Evolutionary conservation across 192 early-diverging fungal species (phyloP).

Genomic region (Dissophora ornata): DNA sequence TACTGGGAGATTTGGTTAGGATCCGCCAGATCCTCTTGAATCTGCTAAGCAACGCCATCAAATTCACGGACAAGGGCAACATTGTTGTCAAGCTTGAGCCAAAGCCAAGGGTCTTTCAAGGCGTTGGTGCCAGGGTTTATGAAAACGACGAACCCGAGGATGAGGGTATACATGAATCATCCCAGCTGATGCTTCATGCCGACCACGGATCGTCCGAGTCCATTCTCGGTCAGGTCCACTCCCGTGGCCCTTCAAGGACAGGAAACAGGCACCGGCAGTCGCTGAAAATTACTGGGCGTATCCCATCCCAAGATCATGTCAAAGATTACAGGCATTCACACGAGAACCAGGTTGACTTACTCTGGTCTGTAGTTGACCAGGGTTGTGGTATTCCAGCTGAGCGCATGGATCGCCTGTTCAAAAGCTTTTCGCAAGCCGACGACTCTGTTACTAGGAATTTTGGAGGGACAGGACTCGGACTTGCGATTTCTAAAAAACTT

Average conservation of each 20-base stretch:
- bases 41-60: conserved; percentile 67
- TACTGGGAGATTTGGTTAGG: conserved; percentile 63
- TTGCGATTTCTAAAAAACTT: conserved; percentile 55
- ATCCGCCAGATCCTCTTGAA: conserved; percentile 67
- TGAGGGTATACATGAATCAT: conserved; percentile 14
- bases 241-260: not conserved
- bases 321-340: not conserved
- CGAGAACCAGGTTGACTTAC: conserved; percentile 26
- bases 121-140: conserved; percentile 23
- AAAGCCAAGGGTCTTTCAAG: conserved; percentile 22
- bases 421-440: conserved; percentile 60
- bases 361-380: conserved; percentile 54
- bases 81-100: conserved; percentile 54
- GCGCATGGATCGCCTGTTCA: conserved; percentile 52
- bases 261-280: conserved; percentile 6
- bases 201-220: conserved; percentile 19
- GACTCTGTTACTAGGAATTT: conserved; percentile 57
- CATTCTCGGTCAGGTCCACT: not conserved
- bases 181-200: conserved; percentile 9
- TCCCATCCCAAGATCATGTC: not conserved
- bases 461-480: conserved; percentile 59
- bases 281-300: not conserved
- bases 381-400: conserved; percentile 54
- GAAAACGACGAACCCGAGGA: conserved; percentile 36
- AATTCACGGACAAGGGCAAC: conserved; percentile 61